phyloP scores from a whole-genome alignment of 1,139 yeast species.

The Kodamaea anthophila region DNA sequence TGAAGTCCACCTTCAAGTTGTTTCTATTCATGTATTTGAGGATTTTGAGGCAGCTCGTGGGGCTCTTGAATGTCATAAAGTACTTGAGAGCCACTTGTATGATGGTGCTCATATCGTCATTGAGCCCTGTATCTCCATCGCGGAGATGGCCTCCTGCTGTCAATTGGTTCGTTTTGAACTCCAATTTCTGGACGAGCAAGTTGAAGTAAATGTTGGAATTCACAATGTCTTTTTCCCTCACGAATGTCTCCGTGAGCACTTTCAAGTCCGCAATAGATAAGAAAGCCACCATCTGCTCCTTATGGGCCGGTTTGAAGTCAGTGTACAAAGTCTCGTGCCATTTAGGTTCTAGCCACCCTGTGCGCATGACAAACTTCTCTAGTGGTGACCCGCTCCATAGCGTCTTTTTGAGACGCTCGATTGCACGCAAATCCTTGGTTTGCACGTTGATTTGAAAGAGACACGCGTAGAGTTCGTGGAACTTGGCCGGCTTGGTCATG shows the following conservation, averaged over 20 bases:
- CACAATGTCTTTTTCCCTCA: slow-evolving; percentile 24
- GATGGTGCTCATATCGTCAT: slow-evolving; percentile 23
- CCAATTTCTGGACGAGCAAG: slow-evolving; percentile 34
- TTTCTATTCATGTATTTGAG: slow-evolving; percentile 29
- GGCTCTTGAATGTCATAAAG: slow-evolving; percentile 35
- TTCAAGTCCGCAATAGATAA: slow-evolving; percentile 25
- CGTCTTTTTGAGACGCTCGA: slow-evolving; percentile 19
- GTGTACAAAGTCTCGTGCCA: slow-evolving; percentile 30
- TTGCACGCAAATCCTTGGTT: slow-evolving; percentile 13
- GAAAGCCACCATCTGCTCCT: slow-evolving; percentile 26
- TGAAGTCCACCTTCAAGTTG: slow-evolving; percentile 21
- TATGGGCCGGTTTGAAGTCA: slow-evolving; percentile 15
- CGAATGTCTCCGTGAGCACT: slow-evolving; percentile 18
- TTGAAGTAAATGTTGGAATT: slow-evolving; percentile 31
- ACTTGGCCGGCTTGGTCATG: slow-evolving; percentile 16
- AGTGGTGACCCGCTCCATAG: slow-evolving; percentile 25
- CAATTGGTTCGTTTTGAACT: slow-evolving; percentile 13
- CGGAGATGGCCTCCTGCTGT: slow-evolving; percentile 4
- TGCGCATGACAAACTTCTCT: slow-evolving; percentile 30
- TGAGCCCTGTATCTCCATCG: slow-evolving; percentile 14
- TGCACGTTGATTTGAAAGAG: slow-evolving; percentile 31
- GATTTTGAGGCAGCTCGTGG: slow-evolving; percentile 27
- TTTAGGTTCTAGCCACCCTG: slow-evolving; percentile 31
- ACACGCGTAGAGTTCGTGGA: slow-evolving; percentile 26
- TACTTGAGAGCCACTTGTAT: slow-evolving; percentile 25